Base-by-base conservation (phyloP, 441 rosid genomes). In the Melastoma candidum region DNA sequence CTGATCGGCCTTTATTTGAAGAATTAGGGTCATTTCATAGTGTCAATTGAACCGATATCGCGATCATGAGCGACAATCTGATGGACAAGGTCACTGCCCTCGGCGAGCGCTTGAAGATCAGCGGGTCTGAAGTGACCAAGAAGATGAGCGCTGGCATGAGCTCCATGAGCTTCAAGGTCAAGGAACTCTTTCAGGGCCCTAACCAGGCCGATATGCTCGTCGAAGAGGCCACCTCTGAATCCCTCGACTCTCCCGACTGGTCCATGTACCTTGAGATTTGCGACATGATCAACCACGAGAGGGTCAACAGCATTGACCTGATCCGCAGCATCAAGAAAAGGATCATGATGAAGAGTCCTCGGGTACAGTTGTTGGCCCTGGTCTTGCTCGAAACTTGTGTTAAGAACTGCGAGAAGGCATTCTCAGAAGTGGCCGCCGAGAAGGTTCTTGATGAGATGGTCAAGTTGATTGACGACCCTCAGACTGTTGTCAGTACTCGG, bases 231-330 rank as follows among this genome's bases (percentile, higher is more conserved):
- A 90, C 95, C 0, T 29, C 67, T 11, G 95, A 90, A 64, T 77
- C 78, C 5, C 32, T 81, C 60, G 84, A 77, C 44, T 95, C 81
- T 61, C 78, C 97, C 0, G 83, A 81, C 45, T 90, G 97, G 95
- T 92, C 94, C 51, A 46, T 87, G 97, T 86, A 84, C 73, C 72
- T 90, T 83, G 81, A 87, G 76, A 78, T 90, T 4, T 90, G 92
- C 53, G 78, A 79, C 3, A 76, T 87, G 89, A 87, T 90, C 70
- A 90, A 84, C 44, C 72, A 74, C 36, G 76, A 76, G 3, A 83
- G 76, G 72, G 74, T 86, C 57, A 83, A 59, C 17, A 78, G 86
- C 51, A 54, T 85, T 1, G 97, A 87, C 48, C 62, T 84, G 53
- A 83, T 84, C 39, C 75, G 72, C 70, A 81, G 89, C 11, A 68